These are phyloP conservation scores for Sordaria brevicollis DNA, from an alignment of 495 filamentous ascomycete genomes.

Conservation along the genomic window DNA sequence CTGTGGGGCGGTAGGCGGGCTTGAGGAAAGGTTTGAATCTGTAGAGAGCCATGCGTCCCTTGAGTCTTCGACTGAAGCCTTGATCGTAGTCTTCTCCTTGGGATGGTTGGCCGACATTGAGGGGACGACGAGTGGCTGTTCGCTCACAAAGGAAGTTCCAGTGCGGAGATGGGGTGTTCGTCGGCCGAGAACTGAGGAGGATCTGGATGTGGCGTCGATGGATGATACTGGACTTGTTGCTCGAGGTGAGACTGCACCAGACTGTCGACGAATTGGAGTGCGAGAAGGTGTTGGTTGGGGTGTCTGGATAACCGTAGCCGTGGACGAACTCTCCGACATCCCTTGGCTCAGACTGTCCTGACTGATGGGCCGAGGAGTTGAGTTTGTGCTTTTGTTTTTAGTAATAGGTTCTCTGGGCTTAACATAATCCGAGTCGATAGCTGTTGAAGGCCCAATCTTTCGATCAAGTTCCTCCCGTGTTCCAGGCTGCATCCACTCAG, in stretches of 20 bases:
- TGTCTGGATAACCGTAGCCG: background rate
- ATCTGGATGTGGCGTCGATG: background rate
- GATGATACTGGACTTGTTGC: background rate
- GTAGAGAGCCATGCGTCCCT: background rate
- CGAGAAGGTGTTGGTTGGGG: background rate
- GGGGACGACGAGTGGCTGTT: conserved; percentile 14
- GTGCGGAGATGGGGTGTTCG: background rate
- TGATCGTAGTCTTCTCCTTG: background rate
- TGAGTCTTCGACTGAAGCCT: background rate
- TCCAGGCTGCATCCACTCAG: conserved; percentile 30
- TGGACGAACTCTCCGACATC: background rate
- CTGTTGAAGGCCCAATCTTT: background rate
- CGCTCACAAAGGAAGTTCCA: conserved; percentile 15
- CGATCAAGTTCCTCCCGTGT: background rate
- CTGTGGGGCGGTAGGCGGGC: background rate
- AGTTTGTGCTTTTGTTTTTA: background rate
- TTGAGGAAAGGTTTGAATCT: background rate
- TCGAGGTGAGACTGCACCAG: background rate
- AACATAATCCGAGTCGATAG: background rate
- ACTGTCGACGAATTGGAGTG: background rate
- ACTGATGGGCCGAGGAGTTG: background rate
- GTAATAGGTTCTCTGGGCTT: background rate
- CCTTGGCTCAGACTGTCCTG: no score
- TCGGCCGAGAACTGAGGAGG: background rate
- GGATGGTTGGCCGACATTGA: background rate